Evolutionary conservation across 331 rosid genomes (phyloP), one percentile per base, ranked within the genome.

Genomic region (Malus hybrid): DNA sequence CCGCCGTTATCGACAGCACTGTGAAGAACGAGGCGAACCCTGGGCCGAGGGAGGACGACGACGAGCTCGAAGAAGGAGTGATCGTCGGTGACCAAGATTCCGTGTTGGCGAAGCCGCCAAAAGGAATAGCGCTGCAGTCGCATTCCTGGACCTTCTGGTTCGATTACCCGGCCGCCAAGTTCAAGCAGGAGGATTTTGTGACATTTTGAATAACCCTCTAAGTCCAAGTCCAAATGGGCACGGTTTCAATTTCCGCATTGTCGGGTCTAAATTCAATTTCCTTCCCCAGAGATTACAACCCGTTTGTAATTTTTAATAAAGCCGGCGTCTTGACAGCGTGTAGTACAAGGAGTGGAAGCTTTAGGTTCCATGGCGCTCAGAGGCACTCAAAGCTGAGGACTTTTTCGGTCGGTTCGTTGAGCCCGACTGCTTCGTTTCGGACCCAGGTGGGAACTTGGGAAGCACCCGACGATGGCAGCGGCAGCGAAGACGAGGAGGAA

Each of bases 401-500:
- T 18, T 39, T 67, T 80, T 83, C 34, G 5, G 70, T 68, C 24
- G 63, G 78, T 79, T 65, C 84, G 82, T 65, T 81, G 10, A 65
- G 78, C 71, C 82, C 67, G 79, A 74, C 34, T 28, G 18, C 32
- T 22, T 55, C 73, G 33, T 75, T 66, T 33, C 76, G 71, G 75
- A 79, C 74, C 12, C 85, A 16, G 29, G 63, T 28, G 66, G 89
- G 82, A 78, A 70, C 80, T 76, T 90, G 96, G 99, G 99, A 94
- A 84, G 91, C 86, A 71, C 95, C 96, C 15, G 96, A 91, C 57
- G 79, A 81, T 81, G 91, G 85, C 65, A 87, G 86, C 67, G 91
- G 78, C 44, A 85, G 91, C 50, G 97, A 90, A 18, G 64, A 13
- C 65, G 96, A 73, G 18, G 84, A 75, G 66, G 91, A 54, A 0